Percentiles rank a stretch among this genome's conserved stretches.
These are phyloP conservation scores for Xerocomus spinulosus DNA, from an alignment of 768 basidiomycete genomes.

Conservation along the genomic window DNA sequence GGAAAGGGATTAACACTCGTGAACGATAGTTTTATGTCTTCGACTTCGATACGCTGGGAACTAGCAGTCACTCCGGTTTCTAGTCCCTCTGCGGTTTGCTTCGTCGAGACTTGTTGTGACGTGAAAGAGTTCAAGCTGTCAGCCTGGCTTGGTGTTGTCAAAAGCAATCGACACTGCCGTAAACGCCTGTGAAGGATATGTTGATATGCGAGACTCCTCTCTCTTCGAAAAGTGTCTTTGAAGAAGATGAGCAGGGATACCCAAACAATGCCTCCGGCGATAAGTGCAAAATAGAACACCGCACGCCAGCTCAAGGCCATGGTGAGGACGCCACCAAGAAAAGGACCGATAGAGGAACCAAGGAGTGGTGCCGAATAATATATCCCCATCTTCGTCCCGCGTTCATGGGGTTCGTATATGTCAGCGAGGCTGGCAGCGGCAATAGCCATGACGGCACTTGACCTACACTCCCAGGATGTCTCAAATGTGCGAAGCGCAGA, in stretches of 20 bases:
- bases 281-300: conserved; percentile 78
- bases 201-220: conserved; percentile 80
- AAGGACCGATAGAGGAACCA: conserved; percentile 61
- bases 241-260: conserved; percentile 62
- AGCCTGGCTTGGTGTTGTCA: neutral
- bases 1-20: conserved; percentile 69
- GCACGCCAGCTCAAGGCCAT: conserved; percentile 73
- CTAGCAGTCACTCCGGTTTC: conserved; percentile 4
- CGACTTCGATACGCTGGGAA: conserved; percentile 20
- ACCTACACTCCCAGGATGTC: conserved; percentile 32
- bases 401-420: conserved; percentile 71
- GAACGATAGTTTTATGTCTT: conserved; percentile 50
- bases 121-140: neutral
- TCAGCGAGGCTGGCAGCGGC: conserved; percentile 79
- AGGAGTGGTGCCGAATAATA: conserved; percentile 79
- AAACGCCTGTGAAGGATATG: conserved; percentile 48
- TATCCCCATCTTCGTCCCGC: conserved; percentile 80
- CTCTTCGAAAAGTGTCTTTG: conserved; percentile 77
- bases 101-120: conserved; percentile 6
- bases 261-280: conserved; percentile 51
- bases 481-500: neutral
- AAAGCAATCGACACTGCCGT: conserved; percentile 18
- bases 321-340: conserved; percentile 66
- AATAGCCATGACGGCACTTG: conserved; percentile 64
- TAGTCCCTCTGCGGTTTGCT: neutral